A percentile compares a stretch with the other conserved stretches of the same genome.
Conservation (phyloP, 108 stramenopile species). For the Cyclostephanos invisitatus region DNA sequence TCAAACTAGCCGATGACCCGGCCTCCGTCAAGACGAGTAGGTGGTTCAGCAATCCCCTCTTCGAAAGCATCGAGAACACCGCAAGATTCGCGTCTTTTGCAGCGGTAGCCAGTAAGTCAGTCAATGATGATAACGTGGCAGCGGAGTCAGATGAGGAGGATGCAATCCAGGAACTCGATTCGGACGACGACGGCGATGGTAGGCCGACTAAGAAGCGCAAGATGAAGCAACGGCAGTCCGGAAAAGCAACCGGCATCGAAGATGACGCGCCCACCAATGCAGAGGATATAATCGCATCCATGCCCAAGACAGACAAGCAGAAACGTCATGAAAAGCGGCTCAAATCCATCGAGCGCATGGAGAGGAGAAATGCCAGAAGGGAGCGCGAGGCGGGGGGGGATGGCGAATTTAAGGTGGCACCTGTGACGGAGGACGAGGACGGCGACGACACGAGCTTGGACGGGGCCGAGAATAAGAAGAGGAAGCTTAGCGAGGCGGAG, state of each 20-base stretch:
- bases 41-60: constrained; percentile 95
- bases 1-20: constrained; percentile 74
- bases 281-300: constrained; percentile 79
- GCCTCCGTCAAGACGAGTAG: constrained; percentile 81
- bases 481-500: constrained; percentile 65
- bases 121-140: constrained; percentile 22
- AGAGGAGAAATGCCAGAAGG: constrained; percentile 76
- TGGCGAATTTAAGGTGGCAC: constrained; percentile 74
- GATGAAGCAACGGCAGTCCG: constrained; percentile 4
- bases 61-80: constrained; percentile 79
- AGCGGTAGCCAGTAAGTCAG: not conserved
- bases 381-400: constrained; percentile 72
- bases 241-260: constrained; percentile 26
- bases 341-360: constrained; percentile 88
- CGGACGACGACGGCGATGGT: constrained; percentile 52
- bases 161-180: constrained; percentile 35
- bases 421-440: constrained; percentile 59
- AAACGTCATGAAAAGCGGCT: constrained; percentile 92
- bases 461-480: constrained; percentile 32
- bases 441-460: constrained; percentile 57
- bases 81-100: constrained; percentile 60
- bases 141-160: constrained; percentile 36
- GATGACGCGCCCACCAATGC: constrained; percentile 57
- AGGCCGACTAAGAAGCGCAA: constrained; percentile 18
- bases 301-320: constrained; percentile 98